Base-by-base conservation (phyloP, 768 basidiomycete genomes). In the Amanita fuliginea region DNA sequence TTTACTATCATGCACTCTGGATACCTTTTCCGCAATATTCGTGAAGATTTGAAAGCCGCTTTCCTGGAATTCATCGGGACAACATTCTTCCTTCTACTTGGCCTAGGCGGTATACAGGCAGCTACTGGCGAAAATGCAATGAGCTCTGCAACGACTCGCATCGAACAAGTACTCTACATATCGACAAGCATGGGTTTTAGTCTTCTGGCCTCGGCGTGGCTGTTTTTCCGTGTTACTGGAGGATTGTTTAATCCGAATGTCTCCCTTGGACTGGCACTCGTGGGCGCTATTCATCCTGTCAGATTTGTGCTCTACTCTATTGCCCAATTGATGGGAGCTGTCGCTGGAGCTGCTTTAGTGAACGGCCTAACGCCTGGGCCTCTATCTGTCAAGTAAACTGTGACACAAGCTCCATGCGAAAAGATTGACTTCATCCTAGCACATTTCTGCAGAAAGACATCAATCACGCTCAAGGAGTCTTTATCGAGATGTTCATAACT, bases 401-500 rank as follows among this genome's bases (percentile, higher is more conserved):
- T 42, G 18, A 19, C 47, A 48, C 26, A 2, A 9, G 28, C 43
- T 35, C 51, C 30, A 36, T 24, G 22, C 37, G 35, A 39, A 19
- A 48, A 53, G n/a, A 51, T 46, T 41, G 40, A n/a, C 4, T 18
- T 36, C 24, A 46, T 46, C 52, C 10, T 51, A 83, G 80, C 55
- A 78, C 77, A 7, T 60, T 62, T 55, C 66, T 78, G 30, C 65
- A 67, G 7, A 57, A 62, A 16, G 73, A 71, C 3, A 62, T 76
- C 51, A 83, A 72, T 62, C 52, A 61, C 3, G 70, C 77, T 0
- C 79, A 84, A 60, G 80, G 69, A 9, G 72, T 82, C 14, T 84
- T 83, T 60, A 81, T 84, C 52, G 82, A 85, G 60, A 79, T 82
- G 74, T 83, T 84, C 62, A 73, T 77, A 55, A 83, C 81, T 11